Base-by-base conservation (phyloP, 139 green algal species). In the Asterochloris sp. region DNA sequence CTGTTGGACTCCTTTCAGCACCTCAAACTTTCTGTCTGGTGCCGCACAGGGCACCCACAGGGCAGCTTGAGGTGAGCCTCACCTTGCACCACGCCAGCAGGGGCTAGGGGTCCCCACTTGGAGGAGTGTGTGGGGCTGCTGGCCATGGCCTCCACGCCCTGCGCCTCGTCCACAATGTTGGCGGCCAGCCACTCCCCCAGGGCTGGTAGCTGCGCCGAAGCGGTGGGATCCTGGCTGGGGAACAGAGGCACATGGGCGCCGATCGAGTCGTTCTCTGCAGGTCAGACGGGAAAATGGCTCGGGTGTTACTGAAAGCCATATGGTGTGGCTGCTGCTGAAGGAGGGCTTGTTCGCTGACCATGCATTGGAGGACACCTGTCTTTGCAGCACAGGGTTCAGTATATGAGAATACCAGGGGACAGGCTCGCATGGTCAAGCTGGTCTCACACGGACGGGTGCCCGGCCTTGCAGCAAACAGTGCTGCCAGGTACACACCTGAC, bases 21-120 rank as follows among this genome's bases (percentile, higher is more conserved):
- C 38, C 38, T 54, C 38, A 54, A 54, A 28, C 79, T 85, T 38
- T 38, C 82, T 79, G 78, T 85, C 38, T 54, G 38, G 38, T 10
- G 6, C 38, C 38, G 38, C 38, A 54, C 38, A 54, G 6, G 38
- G 38, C 38, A 54, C 38, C 38, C 38, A 54, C 61, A 83, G 62
- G 61, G 82, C 84, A 54, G n/a, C 64, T 23, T 67, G 62, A 81
- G 16, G 60, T 47, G 21, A 73, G 24, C 13, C 62, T 83, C 66
- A 86, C 83, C 79, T 63, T 86, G 78, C 60, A 83, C 83, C 71
- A 86, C 77, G 62, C 83, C 83, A 29, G 83, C 83, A 28, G 83
- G 83, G 12, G 83, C 78, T 54, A 86, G 63, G 38, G 67, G 69
- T 0, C 61, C 26, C 60, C 69, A 63, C 64, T 29, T 67, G 27